phyloP scores from a whole-genome alignment of 176 grass and related monocot genomes.

The Hyparrhenia diplandra region DNA sequence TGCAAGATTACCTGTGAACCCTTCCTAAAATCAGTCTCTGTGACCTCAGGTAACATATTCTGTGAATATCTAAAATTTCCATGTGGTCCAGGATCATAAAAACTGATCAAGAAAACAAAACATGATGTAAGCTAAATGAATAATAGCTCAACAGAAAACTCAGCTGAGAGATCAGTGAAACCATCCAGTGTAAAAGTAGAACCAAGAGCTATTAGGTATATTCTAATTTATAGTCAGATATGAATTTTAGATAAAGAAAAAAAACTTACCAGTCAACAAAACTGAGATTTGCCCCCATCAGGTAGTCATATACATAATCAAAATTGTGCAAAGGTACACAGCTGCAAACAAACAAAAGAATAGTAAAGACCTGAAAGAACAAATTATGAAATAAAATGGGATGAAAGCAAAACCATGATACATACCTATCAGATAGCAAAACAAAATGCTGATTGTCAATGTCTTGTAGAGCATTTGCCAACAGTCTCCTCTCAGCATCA shows the following conservation, averaged over 20 bases:
- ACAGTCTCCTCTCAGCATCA: constrained; percentile 88
- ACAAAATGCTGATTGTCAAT: constrained; percentile 93
- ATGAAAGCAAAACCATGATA: constrained; percentile 13
- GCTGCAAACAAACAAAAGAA: constrained; percentile 43
- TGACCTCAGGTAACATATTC: constrained; percentile 82
- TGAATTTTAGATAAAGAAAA: not conserved
- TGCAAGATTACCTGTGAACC: constrained; percentile 81
- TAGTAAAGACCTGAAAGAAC: constrained; percentile 19
- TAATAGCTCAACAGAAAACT: not conserved
- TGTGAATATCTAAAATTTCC: constrained; percentile 91
- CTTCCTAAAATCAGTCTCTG: constrained; percentile 78
- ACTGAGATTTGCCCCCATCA: constrained; percentile 87
- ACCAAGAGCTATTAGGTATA: not conserved
- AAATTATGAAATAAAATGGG: constrained; percentile 3
- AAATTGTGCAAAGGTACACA: constrained; percentile 95
- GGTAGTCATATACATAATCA: constrained; percentile 85
- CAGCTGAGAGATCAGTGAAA: not conserved
- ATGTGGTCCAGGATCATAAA: constrained; percentile 95
- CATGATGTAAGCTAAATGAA: constrained; percentile 14
- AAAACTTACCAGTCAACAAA: constrained; percentile 80
- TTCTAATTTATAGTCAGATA: not conserved
- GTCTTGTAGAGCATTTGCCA: constrained; percentile 85
- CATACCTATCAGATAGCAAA: constrained; percentile 87
- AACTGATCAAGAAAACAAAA: constrained; percentile 42
- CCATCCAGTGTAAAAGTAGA: not conserved